Evolutionary conservation across 306 rosid genomes (phyloP), one percentile per base, ranked within the genome.

Genomic region (Quercus parvula): DNA sequence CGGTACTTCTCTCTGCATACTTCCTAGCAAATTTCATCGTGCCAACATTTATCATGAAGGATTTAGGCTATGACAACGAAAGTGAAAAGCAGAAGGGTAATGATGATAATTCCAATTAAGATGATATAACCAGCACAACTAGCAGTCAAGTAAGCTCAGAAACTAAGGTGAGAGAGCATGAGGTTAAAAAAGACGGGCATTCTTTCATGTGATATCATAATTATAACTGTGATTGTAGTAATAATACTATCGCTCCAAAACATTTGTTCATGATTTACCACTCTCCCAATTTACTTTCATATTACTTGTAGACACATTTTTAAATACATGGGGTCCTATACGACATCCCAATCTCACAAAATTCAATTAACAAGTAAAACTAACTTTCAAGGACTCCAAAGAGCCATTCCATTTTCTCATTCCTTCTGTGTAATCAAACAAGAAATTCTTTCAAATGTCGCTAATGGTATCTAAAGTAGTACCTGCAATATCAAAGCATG

Each of bases 11-110:
- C 14, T 24, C 70, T 9, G 11, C 78, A 5, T 92, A 88, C 67
- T 75, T 81, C 77, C 6, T 86, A 38, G 68, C 91, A 5, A 92
- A 92, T 74, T 90, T 89, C 75, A 12, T 86, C 2, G 91, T 89
- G 79, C 92, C 97, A 6, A 75, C 79, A 13, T 38, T 90, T 54
- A 31, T 89, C 15, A 64, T 77, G 55, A 91, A 86, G 72, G 51
- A 63, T 71, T 87, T 55, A 1, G 84, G 80, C 28, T 72, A 62
- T 19, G 90, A 86, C 52, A 49, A 83, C 61, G 61, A 4, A 49
- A 77, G 75, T 1, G 79, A 86, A 76, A 83, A 85, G 38, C 79
- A 80, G 86, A 76, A 83, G 75, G 52, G 19, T 33, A 77, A 82
- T 17, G 92, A 86, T 33, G 81, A 30, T 33, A 75, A 30, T 14